These are phyloP conservation scores for Diaporthe batatas DNA, from an alignment of 2,329 filamentous ascomycete species.

Conservation along the genomic window DNA sequence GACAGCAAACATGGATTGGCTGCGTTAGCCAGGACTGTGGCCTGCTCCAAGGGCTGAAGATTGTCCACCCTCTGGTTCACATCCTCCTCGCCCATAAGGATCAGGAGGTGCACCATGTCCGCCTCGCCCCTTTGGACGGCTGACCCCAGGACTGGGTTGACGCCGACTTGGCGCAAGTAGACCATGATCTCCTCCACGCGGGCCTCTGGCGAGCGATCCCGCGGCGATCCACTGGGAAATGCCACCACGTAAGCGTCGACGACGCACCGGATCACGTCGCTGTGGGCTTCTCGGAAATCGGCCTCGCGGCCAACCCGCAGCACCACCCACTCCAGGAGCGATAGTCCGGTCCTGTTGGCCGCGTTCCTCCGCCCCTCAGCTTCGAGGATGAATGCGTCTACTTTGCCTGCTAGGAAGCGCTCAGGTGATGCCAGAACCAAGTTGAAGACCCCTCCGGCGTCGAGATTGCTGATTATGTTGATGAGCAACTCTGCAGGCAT, in stretches of 20 bases:
- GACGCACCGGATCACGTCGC: background rate
- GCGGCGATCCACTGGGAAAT: background rate
- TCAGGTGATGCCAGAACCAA: background rate
- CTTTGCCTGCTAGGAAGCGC: background rate
- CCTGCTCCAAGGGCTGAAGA: background rate
- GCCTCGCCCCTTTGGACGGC: background rate
- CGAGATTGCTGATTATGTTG: background rate
- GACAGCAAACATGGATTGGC: background rate
- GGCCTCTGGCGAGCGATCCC: background rate
- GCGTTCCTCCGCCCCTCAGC: background rate
- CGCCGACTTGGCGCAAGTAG: background rate
- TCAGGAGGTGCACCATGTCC: background rate
- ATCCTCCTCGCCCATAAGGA: background rate
- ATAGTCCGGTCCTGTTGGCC: background rate
- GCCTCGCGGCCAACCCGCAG: background rate
- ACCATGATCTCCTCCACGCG: background rate
- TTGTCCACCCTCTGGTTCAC: background rate
- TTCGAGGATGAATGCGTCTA: constrained; percentile 3
- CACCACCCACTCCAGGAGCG: background rate
- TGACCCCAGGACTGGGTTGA: background rate
- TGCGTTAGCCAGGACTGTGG: background rate
- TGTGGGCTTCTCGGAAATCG: background rate
- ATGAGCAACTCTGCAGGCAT: background rate
- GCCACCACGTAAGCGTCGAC: background rate
- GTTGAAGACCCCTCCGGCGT: constrained; percentile 4